A percentile compares a stretch with the other conserved stretches of the same genome.
phyloP scores from a whole-genome alignment of 371 early-diverging fungal genomes.

The Chytridium lagenaria region DNA sequence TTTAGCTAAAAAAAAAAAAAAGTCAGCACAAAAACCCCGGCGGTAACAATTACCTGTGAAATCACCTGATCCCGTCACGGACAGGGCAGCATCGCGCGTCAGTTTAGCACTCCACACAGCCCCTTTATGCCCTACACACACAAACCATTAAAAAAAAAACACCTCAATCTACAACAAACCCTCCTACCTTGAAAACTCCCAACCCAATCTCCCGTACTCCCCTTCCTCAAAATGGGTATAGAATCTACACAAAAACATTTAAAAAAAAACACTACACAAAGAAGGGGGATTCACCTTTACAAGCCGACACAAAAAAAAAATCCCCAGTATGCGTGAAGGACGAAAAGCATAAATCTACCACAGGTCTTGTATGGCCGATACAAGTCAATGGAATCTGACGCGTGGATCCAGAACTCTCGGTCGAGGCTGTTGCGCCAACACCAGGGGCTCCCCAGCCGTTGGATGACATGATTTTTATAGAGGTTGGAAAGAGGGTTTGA shows the following conservation, averaged over 20 bases:
- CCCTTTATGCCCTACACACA: constrained; percentile 74
- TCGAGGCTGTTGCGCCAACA: neutral
- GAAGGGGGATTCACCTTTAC: constrained; percentile 72
- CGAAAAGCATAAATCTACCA: constrained; percentile 85
- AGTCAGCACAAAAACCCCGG: neutral
- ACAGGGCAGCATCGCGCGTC: constrained; percentile 70
- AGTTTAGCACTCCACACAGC: constrained; percentile 90
- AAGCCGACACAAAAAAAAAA: constrained; percentile 84
- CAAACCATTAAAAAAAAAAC: neutral
- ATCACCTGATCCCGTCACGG: constrained; percentile 90
- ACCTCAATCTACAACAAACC: neutral
- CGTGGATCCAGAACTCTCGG: constrained; percentile 26
- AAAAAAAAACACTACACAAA: constrained; percentile 5
- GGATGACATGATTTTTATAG: neutral
- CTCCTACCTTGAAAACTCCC: constrained; percentile 73
- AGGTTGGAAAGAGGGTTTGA: too few relatives aligned
- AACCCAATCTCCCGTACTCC: constrained; percentile 89
- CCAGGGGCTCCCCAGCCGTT: constrained; percentile 17
- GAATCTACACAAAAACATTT: constrained; percentile 63
- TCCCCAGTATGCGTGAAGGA: constrained; percentile 62
- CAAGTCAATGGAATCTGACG: constrained; percentile 74
- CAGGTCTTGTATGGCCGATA: constrained; percentile 87
- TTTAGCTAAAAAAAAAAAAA: constrained; percentile 53
- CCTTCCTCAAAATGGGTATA: constrained; percentile 84
- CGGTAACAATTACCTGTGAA: constrained; percentile 63